Base-by-base conservation (phyloP, 1,284 basidiomycete genomes). In the Caloboletus inedulis region DNA sequence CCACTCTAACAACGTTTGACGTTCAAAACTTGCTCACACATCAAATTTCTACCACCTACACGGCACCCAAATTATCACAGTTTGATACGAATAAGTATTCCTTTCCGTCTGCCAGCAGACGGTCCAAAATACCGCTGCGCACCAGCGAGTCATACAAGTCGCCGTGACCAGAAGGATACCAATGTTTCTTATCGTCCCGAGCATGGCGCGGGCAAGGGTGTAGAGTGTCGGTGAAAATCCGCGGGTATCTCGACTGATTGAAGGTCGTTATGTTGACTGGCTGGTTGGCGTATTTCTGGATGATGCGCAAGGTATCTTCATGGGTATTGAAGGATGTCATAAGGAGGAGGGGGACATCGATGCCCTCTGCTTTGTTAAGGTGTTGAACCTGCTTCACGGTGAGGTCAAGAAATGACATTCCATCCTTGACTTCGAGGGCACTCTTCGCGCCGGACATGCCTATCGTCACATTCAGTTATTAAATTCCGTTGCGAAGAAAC, bases 311-410 rank as follows among this genome's bases (percentile, higher is more conserved):
- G 50, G 93, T 96, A 71, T 96, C 94, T 52, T 95, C 91, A 70
- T 94, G 92, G 40, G 95, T 98, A 81, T 97, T 97, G 85, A 98
- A 98, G 58, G 93, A 96, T 70, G 95, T 97, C 96, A 98, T 97
- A 68, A 98, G 84, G 75, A 98, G 91, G 71, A 98, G 90, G 31
- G 94, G 94, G 33, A 97, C 92, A 72, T 96, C 81, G 61, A 85
- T 81, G 49, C 76, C 77, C 59, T 75, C 71, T 40, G 80, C 79
- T 51, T 81, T 85, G 75, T 87, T 87, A 63, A 88, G 79, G 62
- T 87, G 83, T 70, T 98, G 94, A 62, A 98, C 95, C 74, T 98
- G 94, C 56, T 92, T 84, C 49, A 98, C 93, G 51, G 86, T 92
- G 56, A 98, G 80, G 74, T 98, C 95, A 60, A 98, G 83, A 85